Conservation (phyloP, 768 basidiomycete genomes). For the Hemileccinum impolitum region DNA sequence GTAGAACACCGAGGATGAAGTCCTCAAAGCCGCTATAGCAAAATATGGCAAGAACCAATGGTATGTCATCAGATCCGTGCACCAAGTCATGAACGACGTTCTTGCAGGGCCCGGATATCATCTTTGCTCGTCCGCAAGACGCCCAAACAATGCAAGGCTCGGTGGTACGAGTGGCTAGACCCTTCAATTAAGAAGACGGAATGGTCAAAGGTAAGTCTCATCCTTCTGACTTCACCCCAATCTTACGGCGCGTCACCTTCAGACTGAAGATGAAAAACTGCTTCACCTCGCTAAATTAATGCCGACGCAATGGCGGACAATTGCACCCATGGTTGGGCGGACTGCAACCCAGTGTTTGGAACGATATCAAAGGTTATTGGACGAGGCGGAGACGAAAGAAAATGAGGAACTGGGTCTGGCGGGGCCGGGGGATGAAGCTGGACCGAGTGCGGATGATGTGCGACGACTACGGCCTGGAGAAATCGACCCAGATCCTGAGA, state of each 20-base stretch:
- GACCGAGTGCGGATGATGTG: constrained; percentile 91
- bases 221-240: not conserved
- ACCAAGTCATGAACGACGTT: not conserved
- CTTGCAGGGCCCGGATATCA: constrained; percentile 88
- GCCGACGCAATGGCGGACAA: constrained; percentile 99
- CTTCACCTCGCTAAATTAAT: constrained; percentile 97
- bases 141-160: constrained; percentile 98
- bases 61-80: constrained; percentile 32
- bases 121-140: constrained; percentile 97
- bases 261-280: constrained; percentile 98
- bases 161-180: constrained; percentile 99
- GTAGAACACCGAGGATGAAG: constrained; percentile 96
- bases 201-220: constrained; percentile 83
- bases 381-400: constrained; percentile 96
- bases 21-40: constrained; percentile 97
- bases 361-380: constrained; percentile 95
- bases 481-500: constrained; percentile 98
- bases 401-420: constrained; percentile 90
- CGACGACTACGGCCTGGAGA: constrained; percentile 89
- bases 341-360: constrained; percentile 98
- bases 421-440: constrained; percentile 74
- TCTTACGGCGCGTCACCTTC: not conserved
- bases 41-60: constrained; percentile 98
- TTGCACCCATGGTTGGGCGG: constrained; percentile 96
- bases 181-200: constrained; percentile 99